Conservation (phyloP, 2,329 filamentous ascomycete genomes). For the Talaromyces rugulosus region DNA sequence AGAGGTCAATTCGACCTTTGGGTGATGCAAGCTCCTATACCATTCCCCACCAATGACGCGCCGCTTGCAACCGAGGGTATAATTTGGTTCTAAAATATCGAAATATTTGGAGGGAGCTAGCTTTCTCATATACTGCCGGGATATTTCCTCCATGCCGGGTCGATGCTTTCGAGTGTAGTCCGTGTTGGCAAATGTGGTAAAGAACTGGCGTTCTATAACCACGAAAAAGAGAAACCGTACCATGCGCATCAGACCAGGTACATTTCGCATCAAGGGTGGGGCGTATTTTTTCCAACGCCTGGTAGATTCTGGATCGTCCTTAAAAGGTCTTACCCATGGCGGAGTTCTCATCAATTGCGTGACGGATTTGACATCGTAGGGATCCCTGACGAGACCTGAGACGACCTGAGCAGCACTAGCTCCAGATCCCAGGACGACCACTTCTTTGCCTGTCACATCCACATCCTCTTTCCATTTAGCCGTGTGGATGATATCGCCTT, state of each 20-base stretch:
- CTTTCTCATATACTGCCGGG: constrained; percentile 44
- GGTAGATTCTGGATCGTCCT: not conserved
- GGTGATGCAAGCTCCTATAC: constrained; percentile 48
- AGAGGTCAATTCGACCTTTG: constrained; percentile 53
- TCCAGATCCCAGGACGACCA: constrained; percentile 56
- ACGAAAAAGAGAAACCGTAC: constrained; percentile 44
- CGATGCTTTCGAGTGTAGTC: constrained; percentile 34
- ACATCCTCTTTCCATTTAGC: constrained; percentile 53
- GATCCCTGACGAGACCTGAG: constrained; percentile 45
- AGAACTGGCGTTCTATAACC: constrained; percentile 38
- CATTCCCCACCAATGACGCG: constrained; percentile 58
- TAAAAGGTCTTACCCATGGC: constrained; percentile 50
- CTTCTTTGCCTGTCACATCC: constrained; percentile 52
- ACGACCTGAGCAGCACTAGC: constrained; percentile 57
- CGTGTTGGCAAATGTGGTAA: constrained; percentile 39
- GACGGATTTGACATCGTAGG: constrained; percentile 51
- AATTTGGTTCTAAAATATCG: constrained; percentile 59
- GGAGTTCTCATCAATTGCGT: constrained; percentile 57
- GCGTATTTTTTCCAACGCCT: constrained; percentile 45
- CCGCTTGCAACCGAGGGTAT: constrained; percentile 61
- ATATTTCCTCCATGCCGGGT: constrained; percentile 38
- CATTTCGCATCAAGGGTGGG: constrained; percentile 40
- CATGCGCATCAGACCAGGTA: constrained; percentile 50
- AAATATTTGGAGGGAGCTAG: constrained; percentile 57
- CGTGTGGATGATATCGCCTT: constrained; percentile 55